phyloP scores from a whole-genome alignment of 768 basidiomycete genomes.

The Xanthoconium purpureum region DNA sequence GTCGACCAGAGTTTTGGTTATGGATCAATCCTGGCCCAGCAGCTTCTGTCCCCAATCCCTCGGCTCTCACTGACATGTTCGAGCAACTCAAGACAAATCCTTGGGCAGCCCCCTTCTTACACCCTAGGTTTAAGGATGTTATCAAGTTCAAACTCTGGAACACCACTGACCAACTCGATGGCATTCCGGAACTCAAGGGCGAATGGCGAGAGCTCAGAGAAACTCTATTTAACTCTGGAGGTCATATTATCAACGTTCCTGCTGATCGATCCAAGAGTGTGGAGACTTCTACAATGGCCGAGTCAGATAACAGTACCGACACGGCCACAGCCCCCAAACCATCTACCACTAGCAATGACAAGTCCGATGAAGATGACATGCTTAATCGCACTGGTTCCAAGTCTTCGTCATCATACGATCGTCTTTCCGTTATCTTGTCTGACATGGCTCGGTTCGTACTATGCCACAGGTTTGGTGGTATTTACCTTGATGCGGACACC shows the following conservation, averaged over 20 bases:
- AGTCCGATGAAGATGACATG: slow-evolving; percentile 48
- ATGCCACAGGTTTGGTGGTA: slow-evolving; percentile 95
- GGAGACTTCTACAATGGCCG: slow-evolving; percentile 17
- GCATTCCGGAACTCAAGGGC: slow-evolving; percentile 81
- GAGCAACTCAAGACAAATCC: slow-evolving; percentile 78
- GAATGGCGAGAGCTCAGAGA: slow-evolving; percentile 80
- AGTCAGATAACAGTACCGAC: slow-evolving; percentile 26
- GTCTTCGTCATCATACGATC: slow-evolving; percentile 83
- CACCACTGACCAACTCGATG: slow-evolving; percentile 94
- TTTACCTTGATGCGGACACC: slow-evolving; percentile 96
- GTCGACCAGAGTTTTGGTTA: slow-evolving; percentile 92
- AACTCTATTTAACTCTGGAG: slow-evolving; percentile 86
- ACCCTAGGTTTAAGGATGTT: slow-evolving; percentile 86
- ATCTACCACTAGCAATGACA: slow-evolving; percentile 25
- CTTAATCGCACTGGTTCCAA: slow-evolving; percentile 86
- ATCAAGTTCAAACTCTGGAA: slow-evolving; percentile 98
- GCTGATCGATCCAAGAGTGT: slow-evolving; percentile 37
- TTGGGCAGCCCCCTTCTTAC: slow-evolving; percentile 94
- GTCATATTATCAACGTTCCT: slow-evolving; percentile 67
- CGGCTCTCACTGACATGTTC: slow-evolving; percentile 80
- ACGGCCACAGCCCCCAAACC: slow-evolving; percentile 13
- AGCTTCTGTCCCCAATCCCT: slow-evolving; percentile 81
- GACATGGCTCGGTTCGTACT: slow-evolving; percentile 97
- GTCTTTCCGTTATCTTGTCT: slow-evolving; percentile 87
- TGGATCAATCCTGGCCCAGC: slow-evolving; percentile 99